These are phyloP conservation scores for Capsicum pubescens DNA, from an alignment of 257 asterid genomes.

Conservation along the genomic window DNA sequence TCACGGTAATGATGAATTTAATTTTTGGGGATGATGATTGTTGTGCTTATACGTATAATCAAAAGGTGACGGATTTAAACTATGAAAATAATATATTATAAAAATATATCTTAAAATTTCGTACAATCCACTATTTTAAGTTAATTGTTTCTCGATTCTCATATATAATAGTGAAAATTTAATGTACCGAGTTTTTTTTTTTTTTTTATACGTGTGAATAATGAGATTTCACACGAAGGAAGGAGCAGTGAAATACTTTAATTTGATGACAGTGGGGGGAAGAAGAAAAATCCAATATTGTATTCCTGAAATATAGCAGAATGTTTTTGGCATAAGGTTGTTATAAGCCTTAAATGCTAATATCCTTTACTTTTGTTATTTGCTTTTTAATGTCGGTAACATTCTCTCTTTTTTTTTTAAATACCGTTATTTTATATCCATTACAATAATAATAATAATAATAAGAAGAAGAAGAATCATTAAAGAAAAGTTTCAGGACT, in stretches of 20 bases:
- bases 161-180: too few relatives aligned
- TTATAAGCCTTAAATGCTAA: background rate
- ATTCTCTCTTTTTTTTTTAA: background rate
- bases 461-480: background rate
- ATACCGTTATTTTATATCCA: background rate
- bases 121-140: too few relatives aligned
- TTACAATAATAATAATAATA: background rate
- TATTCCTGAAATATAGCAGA: background rate
- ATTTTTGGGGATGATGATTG: background rate
- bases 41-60: background rate
- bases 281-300: slow-evolving; percentile 26
- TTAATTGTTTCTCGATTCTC: too few relatives aligned
- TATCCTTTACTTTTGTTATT: background rate
- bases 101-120: too few relatives aligned
- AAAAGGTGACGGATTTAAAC: too few relatives aligned
- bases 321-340: slow-evolving; percentile 25
- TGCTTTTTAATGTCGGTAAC: slow-evolving; percentile 24
- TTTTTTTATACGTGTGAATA: background rate
- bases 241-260: background rate
- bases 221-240: background rate
- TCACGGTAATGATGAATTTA: background rate
- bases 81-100: too few relatives aligned
- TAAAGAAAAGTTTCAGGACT: background rate
- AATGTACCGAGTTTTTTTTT: too few relatives aligned
- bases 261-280: background rate